These are phyloP conservation scores for Phialocephala sp. DNA, from an alignment of 2,329 filamentous ascomycete genomes.

Conservation along the genomic window DNA sequence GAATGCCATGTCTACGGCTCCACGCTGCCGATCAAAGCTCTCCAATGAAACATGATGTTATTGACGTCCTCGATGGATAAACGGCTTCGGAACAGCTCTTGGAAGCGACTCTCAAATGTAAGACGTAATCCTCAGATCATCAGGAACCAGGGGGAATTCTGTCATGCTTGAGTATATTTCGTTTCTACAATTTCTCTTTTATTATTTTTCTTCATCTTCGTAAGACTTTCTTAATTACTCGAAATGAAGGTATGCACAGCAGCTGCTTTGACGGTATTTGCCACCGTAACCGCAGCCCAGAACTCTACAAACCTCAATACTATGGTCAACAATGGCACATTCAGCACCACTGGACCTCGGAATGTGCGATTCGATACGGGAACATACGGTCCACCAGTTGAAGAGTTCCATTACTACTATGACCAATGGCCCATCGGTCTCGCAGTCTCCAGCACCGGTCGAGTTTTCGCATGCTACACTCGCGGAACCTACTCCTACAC, in stretches of 20 bases:
- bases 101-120: background rate
- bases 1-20: background rate
- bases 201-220: background rate
- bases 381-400: slow-evolving; percentile 52
- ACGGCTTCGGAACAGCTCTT: background rate
- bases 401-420: slow-evolving; percentile 56
- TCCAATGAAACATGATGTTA: background rate
- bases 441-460: slow-evolving; percentile 49
- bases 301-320: slow-evolving; percentile 18
- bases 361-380: slow-evolving; percentile 51
- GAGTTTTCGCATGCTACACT: slow-evolving; percentile 53
- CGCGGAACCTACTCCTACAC: slow-evolving; percentile 53
- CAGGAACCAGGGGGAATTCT: background rate
- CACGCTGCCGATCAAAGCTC: no score
- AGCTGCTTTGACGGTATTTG: slow-evolving; percentile 5
- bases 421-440: slow-evolving; percentile 54
- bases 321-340: slow-evolving; percentile 20
- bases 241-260: slow-evolving; percentile 1
- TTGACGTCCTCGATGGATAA: background rate
- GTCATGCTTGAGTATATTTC: background rate
- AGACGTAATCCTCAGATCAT: slow-evolving; percentile 1
- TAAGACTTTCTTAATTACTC: background rate
- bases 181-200: background rate
- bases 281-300: slow-evolving; percentile 14
- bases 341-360: slow-evolving; percentile 19